phyloP scores from a whole-genome alignment of 352 stramenopile species.

The Phytophthora podocarpi region DNA sequence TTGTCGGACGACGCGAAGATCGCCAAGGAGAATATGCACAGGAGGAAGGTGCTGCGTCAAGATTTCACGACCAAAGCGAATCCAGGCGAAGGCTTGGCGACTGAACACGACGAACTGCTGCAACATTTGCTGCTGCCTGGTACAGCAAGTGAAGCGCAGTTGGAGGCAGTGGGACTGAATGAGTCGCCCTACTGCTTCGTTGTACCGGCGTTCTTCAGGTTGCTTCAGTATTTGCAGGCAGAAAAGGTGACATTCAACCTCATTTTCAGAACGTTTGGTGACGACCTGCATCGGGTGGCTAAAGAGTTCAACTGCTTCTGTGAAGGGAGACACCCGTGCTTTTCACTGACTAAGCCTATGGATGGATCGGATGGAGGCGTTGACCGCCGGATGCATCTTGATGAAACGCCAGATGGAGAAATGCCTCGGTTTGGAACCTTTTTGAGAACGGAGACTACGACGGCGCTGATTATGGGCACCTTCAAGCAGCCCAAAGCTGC shows the following conservation, averaged over 20 bases:
- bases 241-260: conserved; percentile 64
- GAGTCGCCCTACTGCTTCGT: conserved; percentile 66
- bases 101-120: conserved; percentile 53
- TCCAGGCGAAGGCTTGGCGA: conserved; percentile 49
- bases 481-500: conserved; percentile 58
- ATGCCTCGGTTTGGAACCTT: conserved; percentile 68
- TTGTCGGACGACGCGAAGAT: conserved; percentile 48
- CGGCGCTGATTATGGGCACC: conserved; percentile 72
- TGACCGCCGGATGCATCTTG: conserved; percentile 62
- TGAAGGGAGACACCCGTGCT: conserved; percentile 64
- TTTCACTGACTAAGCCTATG: conserved; percentile 52
- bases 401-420: conserved; percentile 4
- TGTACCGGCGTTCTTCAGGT: conserved; percentile 65
- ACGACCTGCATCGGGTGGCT: conserved; percentile 70
- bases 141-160: conserved; percentile 8
- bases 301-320: conserved; percentile 85
- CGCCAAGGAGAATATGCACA: conserved; percentile 65
- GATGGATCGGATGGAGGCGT: conserved; percentile 54
- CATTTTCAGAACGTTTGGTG: conserved; percentile 78
- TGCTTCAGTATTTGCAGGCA: conserved; percentile 58
- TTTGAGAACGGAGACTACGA: conserved; percentile 50
- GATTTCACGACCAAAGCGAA: conserved; percentile 63
- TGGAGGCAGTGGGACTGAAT: conserved; percentile 40
- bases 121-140: conserved; percentile 49
- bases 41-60: conserved; percentile 63